A percentile compares a stretch with the other conserved stretches of the same genome.
These are phyloP conservation scores for Trichocladium uniseriatum DNA, from an alignment of 495 filamentous ascomycete genomes.

Conservation along the genomic window DNA sequence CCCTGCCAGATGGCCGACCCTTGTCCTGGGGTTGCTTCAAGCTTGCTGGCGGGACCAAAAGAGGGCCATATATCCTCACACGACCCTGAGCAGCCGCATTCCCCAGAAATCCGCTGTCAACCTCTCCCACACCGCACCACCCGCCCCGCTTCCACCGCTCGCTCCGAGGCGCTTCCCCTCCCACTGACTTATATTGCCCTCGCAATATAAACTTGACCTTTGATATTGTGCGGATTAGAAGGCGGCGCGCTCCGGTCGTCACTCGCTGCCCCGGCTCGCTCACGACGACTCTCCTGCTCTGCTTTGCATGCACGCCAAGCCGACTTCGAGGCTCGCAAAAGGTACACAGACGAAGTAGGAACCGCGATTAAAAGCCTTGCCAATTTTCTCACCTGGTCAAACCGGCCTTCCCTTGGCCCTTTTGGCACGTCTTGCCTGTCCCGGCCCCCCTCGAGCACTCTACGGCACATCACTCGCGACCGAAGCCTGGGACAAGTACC, in stretches of 20 bases:
- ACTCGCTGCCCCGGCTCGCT: conserved; percentile 23
- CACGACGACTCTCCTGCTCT: conserved; percentile 22
- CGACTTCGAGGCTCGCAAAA: conserved; percentile 21
- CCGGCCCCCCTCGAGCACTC: conserved; percentile 30
- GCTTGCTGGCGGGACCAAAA: conserved; percentile 13
- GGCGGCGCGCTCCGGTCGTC: conserved; percentile 19
- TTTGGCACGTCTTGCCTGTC: conserved; percentile 22
- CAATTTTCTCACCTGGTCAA: conserved; percentile 26
- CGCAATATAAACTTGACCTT: conserved; percentile 32
- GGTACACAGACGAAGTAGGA: conserved; percentile 26
- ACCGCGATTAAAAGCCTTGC: conserved; percentile 24
- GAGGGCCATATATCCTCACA: conserved; percentile 29
- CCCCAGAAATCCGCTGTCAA: conserved; percentile 22
- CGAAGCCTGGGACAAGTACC: conserved; percentile 13
- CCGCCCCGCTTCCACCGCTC: conserved; percentile 9
- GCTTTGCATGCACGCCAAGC: conserved; percentile 29
- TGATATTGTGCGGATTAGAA: conserved; percentile 29
- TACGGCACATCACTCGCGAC: conserved; percentile 27
- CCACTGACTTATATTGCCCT: conserved; percentile 31
- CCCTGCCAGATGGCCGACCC: conserved; percentile 25
- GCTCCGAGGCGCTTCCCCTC: conserved; percentile 27
- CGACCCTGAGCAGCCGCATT: conserved; percentile 19
- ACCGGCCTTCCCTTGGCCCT: conserved; percentile 31
- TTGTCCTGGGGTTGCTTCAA: conserved; percentile 12
- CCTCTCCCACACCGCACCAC: conserved; percentile 11